Evolutionary conservation across 2,329 filamentous ascomycete species (phyloP).

Genomic region (Colletotrichum navitas): DNA sequence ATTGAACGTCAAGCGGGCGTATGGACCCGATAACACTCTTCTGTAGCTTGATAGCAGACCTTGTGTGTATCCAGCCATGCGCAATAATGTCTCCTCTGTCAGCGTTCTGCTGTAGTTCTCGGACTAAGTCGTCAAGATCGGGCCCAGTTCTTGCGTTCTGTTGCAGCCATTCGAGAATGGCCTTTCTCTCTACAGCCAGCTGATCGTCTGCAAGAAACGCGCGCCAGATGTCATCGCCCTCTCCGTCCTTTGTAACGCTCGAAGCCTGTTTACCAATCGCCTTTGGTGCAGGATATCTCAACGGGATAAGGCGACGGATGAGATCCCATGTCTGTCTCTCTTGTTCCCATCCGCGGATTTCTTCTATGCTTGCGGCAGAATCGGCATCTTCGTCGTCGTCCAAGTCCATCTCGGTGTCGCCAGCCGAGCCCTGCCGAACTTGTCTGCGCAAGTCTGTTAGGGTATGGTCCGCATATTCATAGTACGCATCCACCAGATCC

Average conservation of each 20-base stretch:
- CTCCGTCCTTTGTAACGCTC: not conserved
- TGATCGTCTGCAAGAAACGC: slow-evolving; percentile 81
- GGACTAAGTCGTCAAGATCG: slow-evolving; percentile 80
- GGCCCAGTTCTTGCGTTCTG: slow-evolving; percentile 77
- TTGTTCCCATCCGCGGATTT: slow-evolving; percentile 74
- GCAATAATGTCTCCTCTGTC: slow-evolving; percentile 86
- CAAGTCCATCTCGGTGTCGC: slow-evolving; percentile 66
- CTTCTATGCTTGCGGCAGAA: slow-evolving; percentile 56
- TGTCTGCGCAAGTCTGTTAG: slow-evolving; percentile 58
- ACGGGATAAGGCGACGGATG: slow-evolving; percentile 78
- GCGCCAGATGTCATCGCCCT: slow-evolving; percentile 47
- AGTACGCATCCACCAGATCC: slow-evolving; percentile 75
- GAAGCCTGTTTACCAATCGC: slow-evolving; percentile 15
- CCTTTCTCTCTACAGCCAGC: slow-evolving; percentile 80
- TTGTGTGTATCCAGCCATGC: slow-evolving; percentile 93
- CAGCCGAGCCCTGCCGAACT: slow-evolving; percentile 43
- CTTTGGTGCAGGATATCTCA: slow-evolving; percentile 67
- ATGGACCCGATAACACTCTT: slow-evolving; percentile 73
- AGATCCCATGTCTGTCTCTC: slow-evolving; percentile 95
- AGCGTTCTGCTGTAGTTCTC: slow-evolving; percentile 80
- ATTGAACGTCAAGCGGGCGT: slow-evolving; percentile 68
- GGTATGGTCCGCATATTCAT: slow-evolving; percentile 65
- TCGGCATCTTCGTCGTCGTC: slow-evolving; percentile 61
- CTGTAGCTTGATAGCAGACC: slow-evolving; percentile 87
- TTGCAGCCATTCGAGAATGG: slow-evolving; percentile 89